Evolutionary conservation across 805 yeast species (phyloP).

Genomic region (Hanseniaspora mollemarum): DNA sequence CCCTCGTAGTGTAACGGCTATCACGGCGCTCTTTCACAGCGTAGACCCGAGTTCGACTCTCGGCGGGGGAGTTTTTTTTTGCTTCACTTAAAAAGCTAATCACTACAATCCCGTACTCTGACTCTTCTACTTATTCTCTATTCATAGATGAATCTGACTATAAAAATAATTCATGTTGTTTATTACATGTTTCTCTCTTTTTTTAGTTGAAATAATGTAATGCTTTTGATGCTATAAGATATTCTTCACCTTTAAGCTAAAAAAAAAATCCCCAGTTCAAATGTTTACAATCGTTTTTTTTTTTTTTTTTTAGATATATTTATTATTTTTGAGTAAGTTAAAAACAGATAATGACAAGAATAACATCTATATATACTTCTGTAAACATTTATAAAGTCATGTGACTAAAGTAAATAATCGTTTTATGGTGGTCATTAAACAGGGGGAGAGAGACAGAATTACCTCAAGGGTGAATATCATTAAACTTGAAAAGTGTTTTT

Average conservation of each 20-base stretch:
- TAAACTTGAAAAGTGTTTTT: too few relatives aligned
- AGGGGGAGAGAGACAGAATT: too few relatives aligned
- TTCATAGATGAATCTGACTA: not conserved
- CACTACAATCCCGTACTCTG: too few relatives aligned
- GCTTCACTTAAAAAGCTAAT: not conserved
- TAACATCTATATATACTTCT: not conserved
- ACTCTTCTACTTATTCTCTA: not conserved
- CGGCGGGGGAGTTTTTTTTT: slow-evolving; percentile 13
- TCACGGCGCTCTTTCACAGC: slow-evolving; percentile 16
- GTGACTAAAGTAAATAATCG: not conserved
- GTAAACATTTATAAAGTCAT: not conserved
- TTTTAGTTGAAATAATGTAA: not conserved
- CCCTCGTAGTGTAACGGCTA: slow-evolving; percentile 16
- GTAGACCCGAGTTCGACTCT: slow-evolving; percentile 15
- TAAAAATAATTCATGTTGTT: not conserved
- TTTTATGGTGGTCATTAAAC: too few relatives aligned
- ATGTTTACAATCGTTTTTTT: too few relatives aligned
- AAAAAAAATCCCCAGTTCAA: too few relatives aligned
- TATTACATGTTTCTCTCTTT: not conserved
- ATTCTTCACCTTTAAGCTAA: too few relatives aligned
- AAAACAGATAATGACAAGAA: not conserved
- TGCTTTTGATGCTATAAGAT: not conserved
- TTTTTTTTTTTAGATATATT: too few relatives aligned
- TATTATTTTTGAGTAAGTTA: too few relatives aligned
- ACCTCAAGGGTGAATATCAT: too few relatives aligned